Evolutionary conservation across 176 grass and related monocot species (phyloP).

Genomic region (Echinochloa phyllopogon): DNA sequence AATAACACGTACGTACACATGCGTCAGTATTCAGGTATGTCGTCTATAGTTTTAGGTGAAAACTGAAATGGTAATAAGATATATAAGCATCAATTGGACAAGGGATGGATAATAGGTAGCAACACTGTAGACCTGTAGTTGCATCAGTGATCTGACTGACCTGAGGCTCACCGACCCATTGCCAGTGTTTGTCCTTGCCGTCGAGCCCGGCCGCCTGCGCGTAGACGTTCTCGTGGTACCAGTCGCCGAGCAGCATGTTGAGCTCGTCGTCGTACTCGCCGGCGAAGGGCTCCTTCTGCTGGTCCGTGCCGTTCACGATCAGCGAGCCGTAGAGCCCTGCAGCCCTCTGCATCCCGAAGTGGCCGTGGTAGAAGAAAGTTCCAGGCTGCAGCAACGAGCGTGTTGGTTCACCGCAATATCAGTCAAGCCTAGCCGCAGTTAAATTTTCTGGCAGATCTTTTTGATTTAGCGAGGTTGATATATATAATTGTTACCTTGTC

Average conservation of each 20-base stretch:
- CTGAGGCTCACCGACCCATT: conserved; percentile 89
- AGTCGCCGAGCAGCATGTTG: conserved; percentile 75
- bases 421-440: too few relatives aligned
- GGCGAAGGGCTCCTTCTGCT: conserved; percentile 63
- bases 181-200: conserved; percentile 46
- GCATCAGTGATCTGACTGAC: too few relatives aligned
- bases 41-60: too few relatives aligned
- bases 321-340: conserved; percentile 86
- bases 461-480: too few relatives aligned
- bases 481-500: not conserved
- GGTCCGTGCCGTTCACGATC: conserved; percentile 63
- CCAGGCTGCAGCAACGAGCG: conserved; percentile 50
- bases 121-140: too few relatives aligned
- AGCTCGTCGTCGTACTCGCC: conserved; percentile 69
- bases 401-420: too few relatives aligned
- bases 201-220: conserved; percentile 73
- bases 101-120: too few relatives aligned
- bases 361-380: conserved; percentile 83
- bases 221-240: conserved; percentile 78
- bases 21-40: too few relatives aligned
- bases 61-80: too few relatives aligned
- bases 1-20: not conserved
- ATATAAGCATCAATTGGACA: too few relatives aligned
- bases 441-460: too few relatives aligned
- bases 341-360: conserved; percentile 88